phyloP scores from a whole-genome alignment of 805 yeast species.

The Sugiyamaella valdiviana region DNA sequence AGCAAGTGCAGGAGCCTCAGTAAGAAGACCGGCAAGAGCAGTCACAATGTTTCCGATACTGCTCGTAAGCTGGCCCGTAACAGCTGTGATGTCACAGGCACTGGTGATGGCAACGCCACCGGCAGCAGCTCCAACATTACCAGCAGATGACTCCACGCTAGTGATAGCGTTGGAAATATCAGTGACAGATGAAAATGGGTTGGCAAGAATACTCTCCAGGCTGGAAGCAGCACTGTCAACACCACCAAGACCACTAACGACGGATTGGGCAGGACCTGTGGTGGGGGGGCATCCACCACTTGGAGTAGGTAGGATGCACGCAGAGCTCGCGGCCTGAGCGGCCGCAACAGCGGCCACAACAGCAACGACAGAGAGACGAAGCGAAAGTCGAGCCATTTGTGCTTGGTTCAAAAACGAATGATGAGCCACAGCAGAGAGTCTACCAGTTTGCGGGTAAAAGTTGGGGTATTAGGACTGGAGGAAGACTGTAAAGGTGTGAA shows the following conservation, averaged over 20 bases:
- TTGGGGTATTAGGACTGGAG: neutral
- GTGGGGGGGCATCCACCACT: neutral
- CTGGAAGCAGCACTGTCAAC: too few relatives aligned
- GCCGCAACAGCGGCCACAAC: neutral
- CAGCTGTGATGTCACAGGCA: constrained; percentile 2
- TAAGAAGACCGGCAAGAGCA: neutral
- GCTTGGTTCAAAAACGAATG: neutral
- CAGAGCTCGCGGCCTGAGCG: neutral
- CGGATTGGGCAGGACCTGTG: neutral
- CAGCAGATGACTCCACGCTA: neutral
- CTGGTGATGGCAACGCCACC: neutral
- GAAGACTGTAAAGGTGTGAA: neutral
- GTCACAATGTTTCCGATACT: neutral
- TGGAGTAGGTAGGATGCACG: too few relatives aligned
- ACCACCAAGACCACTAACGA: neutral
- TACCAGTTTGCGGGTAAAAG: too few relatives aligned
- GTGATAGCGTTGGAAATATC: too few relatives aligned
- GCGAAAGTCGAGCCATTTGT: neutral
- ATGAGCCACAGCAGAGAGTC: neutral
- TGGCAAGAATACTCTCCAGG: neutral
- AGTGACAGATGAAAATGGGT: neutral
- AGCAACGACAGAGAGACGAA: neutral
- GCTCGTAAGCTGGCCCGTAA: neutral
- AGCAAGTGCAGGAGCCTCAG: neutral
- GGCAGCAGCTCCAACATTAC: neutral